These are phyloP conservation scores for Emericellopsis atlantica DNA, from an alignment of 2,329 filamentous ascomycete genomes.

Conservation along the genomic window DNA sequence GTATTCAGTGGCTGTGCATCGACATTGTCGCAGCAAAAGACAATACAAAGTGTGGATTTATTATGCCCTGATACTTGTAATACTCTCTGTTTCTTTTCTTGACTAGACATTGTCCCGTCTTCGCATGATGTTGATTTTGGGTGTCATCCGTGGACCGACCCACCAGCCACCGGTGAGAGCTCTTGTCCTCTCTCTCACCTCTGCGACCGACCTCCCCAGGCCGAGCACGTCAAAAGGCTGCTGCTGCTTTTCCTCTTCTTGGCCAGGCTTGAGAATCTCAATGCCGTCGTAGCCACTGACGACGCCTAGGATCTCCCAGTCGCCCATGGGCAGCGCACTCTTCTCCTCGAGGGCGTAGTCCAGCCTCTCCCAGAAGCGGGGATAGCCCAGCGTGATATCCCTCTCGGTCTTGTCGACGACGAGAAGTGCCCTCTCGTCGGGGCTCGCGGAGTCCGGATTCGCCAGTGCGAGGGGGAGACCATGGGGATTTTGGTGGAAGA, in stretches of 20 bases:
- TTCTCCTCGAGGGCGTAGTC: constrained; percentile 51
- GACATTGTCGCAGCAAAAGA: too few species aligned
- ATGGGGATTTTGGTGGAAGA: constrained; percentile 42
- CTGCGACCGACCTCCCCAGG: constrained; percentile 24
- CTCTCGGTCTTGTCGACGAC: constrained; percentile 54
- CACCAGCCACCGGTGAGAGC: constrained; percentile 47
- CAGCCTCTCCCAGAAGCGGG: constrained; percentile 49
- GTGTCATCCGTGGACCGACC: constrained; percentile 49
- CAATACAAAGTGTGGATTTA: too few species aligned
- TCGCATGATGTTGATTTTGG: constrained; percentile 36
- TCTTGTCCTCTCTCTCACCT: constrained; percentile 27
- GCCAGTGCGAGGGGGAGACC: constrained; percentile 20
- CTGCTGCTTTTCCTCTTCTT: constrained; percentile 3
- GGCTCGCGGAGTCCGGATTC: constrained; percentile 7
- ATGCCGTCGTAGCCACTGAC: constrained; percentile 47
- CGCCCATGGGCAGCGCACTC: constrained; percentile 28
- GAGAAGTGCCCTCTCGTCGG: constrained; percentile 8
- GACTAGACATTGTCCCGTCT: too few species aligned
- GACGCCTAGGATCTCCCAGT: constrained; percentile 44
- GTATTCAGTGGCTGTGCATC: too few species aligned
- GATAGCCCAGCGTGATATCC: constrained; percentile 23
- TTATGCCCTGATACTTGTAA: too few species aligned
- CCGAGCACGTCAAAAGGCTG: constrained; percentile 24
- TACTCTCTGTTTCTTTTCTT: too few species aligned
- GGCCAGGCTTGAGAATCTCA: constrained; percentile 41